These are phyloP conservation scores for Cardamine resedifolia DNA, from an alignment of 345 rosid species.

Conservation along the genomic window DNA sequence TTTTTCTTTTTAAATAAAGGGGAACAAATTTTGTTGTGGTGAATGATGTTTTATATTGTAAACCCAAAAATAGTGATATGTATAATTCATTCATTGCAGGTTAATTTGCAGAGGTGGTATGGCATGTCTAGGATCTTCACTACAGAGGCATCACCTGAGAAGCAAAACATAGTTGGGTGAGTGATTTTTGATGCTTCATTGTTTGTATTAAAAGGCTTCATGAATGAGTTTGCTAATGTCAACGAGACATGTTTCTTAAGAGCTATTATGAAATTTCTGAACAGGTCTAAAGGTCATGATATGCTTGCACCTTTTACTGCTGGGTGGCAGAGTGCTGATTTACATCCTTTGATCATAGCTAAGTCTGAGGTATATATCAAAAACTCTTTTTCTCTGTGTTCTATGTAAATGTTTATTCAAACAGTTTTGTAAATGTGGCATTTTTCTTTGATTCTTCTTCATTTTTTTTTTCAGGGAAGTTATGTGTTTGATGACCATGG, in stretches of 20 bases:
- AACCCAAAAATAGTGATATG: too few species aligned
- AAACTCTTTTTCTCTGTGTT: rapidly evolving
- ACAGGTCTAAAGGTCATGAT: slow-evolving; percentile 89
- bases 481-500: slow-evolving; percentile 78
- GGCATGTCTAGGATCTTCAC: slow-evolving; percentile 48
- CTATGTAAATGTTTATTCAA: background rate
- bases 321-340: slow-evolving; percentile 85
- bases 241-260: background rate
- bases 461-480: slow-evolving; percentile 56
- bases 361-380: slow-evolving; percentile 77
- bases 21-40: background rate
- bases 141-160: slow-evolving; percentile 54
- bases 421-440: background rate
- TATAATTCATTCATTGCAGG: slow-evolving; percentile 53
- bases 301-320: slow-evolving; percentile 99
- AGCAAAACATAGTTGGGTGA: slow-evolving; percentile 49
- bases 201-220: too few species aligned
- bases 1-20: background rate
- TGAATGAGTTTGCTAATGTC: background rate
- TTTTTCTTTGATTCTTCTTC: slow-evolving; percentile 6
- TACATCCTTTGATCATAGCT: slow-evolving; percentile 75
- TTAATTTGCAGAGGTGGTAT: slow-evolving; percentile 45
- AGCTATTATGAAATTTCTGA: background rate
- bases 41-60: background rate
- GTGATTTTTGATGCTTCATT: background rate